A percentile compares a stretch with the other conserved stretches of the same genome.
Conservation (phyloP, 1,139 yeast species). For the Pichia sp. region DNA sequence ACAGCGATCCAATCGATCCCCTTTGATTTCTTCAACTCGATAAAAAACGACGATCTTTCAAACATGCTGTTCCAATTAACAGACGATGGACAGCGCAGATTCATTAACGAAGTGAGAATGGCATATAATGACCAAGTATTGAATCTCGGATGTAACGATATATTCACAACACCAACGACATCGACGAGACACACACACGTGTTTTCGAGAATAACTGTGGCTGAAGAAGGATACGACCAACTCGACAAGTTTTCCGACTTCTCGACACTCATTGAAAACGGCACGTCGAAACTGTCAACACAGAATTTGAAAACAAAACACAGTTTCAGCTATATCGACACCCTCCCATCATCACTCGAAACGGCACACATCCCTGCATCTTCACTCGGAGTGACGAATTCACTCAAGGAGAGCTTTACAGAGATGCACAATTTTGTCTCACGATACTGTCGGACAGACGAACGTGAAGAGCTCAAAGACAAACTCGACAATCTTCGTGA, state of each 20-base stretch:
- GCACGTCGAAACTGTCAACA: constrained; percentile 7
- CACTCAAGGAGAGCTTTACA: constrained; percentile 44
- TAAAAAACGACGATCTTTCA: constrained; percentile 6
- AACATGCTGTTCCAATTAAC: constrained; percentile 12
- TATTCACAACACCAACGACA: constrained; percentile 9
- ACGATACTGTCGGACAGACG: constrained; percentile 52
- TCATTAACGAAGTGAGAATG: constrained; percentile 8
- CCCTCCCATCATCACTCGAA: constrained; percentile 29
- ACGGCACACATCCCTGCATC: constrained; percentile 9
- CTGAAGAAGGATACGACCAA: neutral
- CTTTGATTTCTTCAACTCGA: constrained; percentile 32
- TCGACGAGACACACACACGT: constrained; percentile 11
- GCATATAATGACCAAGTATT: constrained; percentile 2
- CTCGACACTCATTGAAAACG: neutral
- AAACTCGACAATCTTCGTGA: constrained; percentile 48
- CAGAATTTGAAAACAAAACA: neutral
- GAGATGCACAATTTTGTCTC: constrained; percentile 48
- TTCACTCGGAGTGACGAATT: constrained; percentile 46
- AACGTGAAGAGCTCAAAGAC: constrained; percentile 64
- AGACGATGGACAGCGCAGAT: constrained; percentile 13
- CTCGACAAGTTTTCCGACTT: constrained; percentile 1
- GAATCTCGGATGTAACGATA: constrained; percentile 6
- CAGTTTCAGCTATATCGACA: constrained; percentile 31
- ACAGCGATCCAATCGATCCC: constrained; percentile 32
- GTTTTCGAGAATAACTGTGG: constrained; percentile 9